Base-by-base conservation (phyloP, 2,329 filamentous ascomycete species). In the Monilinia fructigena region DNA sequence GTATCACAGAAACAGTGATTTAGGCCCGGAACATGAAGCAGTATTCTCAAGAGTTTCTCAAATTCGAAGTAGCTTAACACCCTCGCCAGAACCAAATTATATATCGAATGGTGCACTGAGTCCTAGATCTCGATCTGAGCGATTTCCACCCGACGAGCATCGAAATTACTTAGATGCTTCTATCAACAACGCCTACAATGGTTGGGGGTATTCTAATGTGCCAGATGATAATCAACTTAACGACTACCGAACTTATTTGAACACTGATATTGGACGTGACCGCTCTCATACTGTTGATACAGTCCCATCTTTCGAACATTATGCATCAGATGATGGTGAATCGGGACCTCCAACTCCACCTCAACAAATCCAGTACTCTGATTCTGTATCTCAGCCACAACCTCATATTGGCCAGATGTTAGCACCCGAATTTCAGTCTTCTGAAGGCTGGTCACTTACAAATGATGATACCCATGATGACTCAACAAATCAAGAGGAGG, bases 211-310 rank as follows among this genome's bases (percentile, higher is more conserved):
- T 50, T 2, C 58, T 26, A 23, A 35, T 7, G 14, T 52, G 4
- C 23, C 47, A 50, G 58, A 61, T 35, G 45, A 35, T 6, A 45
- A 61, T 6, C 60, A 54, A 11, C 8, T 26, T n/a, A 40, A 26
- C 18, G 31, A 45, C 11, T 65, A 56, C 40, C n/a, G 53, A 48
- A 38, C 48, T 20, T 56, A 60, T 38, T 42, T 45, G 1, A 40
- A 35, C 31, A 47, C n/a, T 4, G 23, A 31, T 18, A 40, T 28
- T 47, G 31, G 42, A 11, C 58, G 42, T 35, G 16, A 28, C 3
- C 50, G 65, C 42, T 69, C 70, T 14, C 66, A 74, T n/a, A 74
- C 71, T 2, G 70, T 69, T 28, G 72, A 72, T 52, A 73, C 72
- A 1, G 63, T 72, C 7, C 72, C 72, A 12, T 70, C 70, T 2